Percentiles rank a stretch among this genome's conserved stretches.
Conservation (phyloP, 331 rosid genomes). For the Saraca asoca region DNA sequence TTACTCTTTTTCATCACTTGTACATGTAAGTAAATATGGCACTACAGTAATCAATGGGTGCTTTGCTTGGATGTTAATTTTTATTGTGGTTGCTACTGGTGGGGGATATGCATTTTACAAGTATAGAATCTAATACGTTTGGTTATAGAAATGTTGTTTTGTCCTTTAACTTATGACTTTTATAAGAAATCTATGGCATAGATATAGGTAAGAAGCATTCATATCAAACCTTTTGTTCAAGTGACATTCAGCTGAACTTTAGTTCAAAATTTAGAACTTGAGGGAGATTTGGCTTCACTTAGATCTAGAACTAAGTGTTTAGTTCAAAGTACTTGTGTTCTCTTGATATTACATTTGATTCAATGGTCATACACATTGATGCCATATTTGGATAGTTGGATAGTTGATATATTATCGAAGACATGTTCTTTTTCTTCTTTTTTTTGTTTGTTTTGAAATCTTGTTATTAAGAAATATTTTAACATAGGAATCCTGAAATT, state of each 20-base stretch:
- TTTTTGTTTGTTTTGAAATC: no score
- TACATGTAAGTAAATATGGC: slow-evolving; percentile 46
- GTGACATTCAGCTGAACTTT: no score
- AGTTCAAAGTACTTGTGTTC: not conserved
- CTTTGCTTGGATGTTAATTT: slow-evolving; percentile 56
- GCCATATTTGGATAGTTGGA: no score
- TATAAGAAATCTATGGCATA: no score
- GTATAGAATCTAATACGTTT: slow-evolving; percentile 81
- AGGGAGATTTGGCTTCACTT: no score
- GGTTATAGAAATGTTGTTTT: no score
- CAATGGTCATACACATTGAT: not conserved
- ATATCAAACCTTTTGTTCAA: no score
- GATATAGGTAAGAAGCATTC: no score
- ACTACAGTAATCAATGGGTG: slow-evolving; percentile 50
- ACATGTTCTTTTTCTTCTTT: no score
- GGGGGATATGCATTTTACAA: slow-evolving; percentile 88
- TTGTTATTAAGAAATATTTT: not conserved
- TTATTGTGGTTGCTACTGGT: slow-evolving; percentile 52
- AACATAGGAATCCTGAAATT: slow-evolving; percentile 8
- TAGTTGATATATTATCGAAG: not conserved
- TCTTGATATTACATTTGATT: not conserved
- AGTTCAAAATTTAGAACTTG: no score
- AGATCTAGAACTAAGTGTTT: no score
- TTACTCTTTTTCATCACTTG: slow-evolving; percentile 10
- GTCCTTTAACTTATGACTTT: slow-evolving; percentile 10